Base-by-base conservation (phyloP, 2,329 filamentous ascomycete species). In the Penicillium paneum region DNA sequence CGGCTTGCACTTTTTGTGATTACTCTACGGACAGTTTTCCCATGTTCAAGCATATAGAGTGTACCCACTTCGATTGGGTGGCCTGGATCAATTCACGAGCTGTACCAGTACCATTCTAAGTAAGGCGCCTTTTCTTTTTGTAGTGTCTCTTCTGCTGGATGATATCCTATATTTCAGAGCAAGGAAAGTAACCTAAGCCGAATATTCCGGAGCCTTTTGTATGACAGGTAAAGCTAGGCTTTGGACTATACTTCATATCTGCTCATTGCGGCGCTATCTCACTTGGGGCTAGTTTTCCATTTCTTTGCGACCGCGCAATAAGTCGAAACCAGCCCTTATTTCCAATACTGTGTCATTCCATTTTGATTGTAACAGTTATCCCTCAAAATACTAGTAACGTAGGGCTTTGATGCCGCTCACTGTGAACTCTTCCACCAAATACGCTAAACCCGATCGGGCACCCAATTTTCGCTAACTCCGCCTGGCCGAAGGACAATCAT, bases 11-110 rank as follows among this genome's bases (percentile, higher is more conserved):
- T 56, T 55, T 45, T 54, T 63, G 57, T 62, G 58, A 63, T 58
- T 63, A 58, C 53, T 67, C 62, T 53, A 57, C 60, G 63, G 62
- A 56, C 66, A 66, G 59, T 67, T 68, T 61, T 53, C 58, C 59
- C 61, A 63, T 72, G 67, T 74, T 70, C 68, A 72, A 67, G 69
- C 67, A 71, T 68, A 73, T 74, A 73, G 71, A 73, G 57, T 57
- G 65, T 65, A 67, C 58, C 64, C 36, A 35, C 36, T 63, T 69
- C 59, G 47, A 60, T 47, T 10, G 44, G 60, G 62, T 64, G 61
- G 63, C 65, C 64, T 67, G 67, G 68, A 69, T 64, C 66, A 71
- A 72, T 70, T 64, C 60, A 71, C 65, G 69, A 72, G 65, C 67
- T 74, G 69, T 73, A 74, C 64, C 66, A 71, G 59, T 71, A 71